Base-by-base conservation (phyloP, 441 rosid species). In the Monsonia emarginata region DNA sequence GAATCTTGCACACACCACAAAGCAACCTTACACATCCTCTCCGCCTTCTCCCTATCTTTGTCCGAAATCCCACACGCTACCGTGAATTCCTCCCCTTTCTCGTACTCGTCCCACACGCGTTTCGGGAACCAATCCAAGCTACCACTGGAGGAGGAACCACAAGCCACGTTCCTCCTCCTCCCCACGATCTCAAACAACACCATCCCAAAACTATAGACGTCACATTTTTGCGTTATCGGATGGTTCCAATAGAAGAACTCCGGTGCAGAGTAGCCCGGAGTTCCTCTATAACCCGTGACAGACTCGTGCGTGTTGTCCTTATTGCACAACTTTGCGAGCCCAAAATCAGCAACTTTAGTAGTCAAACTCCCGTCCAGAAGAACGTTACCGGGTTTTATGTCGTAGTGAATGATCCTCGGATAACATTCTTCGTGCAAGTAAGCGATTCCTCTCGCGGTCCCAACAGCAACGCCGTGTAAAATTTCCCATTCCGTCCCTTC, bases 351-450 rank as follows among this genome's bases (percentile, higher is more conserved):
- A 0, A 74, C 74, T 52, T 69, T 73, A 0, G 74, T 67, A 16
- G 13, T 19, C 28, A 69, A 34, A 18, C 69, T 65, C 19, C 18
- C 26, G 38, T 76, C 77, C 1, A 76, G 60, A 1, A 76, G 65
- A 16, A 76, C 38, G 57, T 72, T 76, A 26, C 32, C 77, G 7
- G 80, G 77, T 60, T 73, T 66, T 21, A 73, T 73, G 19, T 73
- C 77, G 8, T 73, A 72, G 30, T 76, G 80, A 25, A 76, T 56
- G 7, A 76, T 69, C 31, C 71, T 48, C 13, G 42, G 61, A 2
- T 36, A 38, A 36, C 74, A 65, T 42, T 66, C 71, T 40, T 76
- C 72, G 25, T 73, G 80, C 71, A 76, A 66, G 38, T 76, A 76
- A 16, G 68, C 74, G 10, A 71, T 68, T 4, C 67, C 70, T 40